Conservation (phyloP, 805 yeast species). For the Hemisphaericaspora nanyangensis region DNA sequence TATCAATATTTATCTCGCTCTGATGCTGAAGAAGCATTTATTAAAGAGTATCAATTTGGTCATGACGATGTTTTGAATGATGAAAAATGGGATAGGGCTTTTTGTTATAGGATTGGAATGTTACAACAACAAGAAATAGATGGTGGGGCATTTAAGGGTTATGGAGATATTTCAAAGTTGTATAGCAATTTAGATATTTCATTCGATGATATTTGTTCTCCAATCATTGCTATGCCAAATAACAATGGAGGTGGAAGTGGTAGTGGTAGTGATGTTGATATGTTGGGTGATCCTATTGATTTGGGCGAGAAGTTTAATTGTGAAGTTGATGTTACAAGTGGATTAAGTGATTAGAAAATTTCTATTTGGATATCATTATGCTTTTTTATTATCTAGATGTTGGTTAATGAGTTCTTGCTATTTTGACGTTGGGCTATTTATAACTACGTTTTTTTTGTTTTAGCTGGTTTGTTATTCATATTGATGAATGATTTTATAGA, state of each 20-base stretch:
- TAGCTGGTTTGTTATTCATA: too few species aligned
- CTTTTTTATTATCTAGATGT: too few species aligned
- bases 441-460: too few species aligned
- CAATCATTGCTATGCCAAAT: slow-evolving; percentile 2
- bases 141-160: slow-evolving; percentile 25
- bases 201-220: slow-evolving; percentile 5
- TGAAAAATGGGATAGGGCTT: slow-evolving; percentile 23
- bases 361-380: too few species aligned
- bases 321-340: too few species aligned
- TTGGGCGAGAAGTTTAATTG: slow-evolving; percentile 1
- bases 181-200: slow-evolving; percentile 17
- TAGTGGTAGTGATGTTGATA: background rate
- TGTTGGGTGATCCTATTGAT: slow-evolving; percentile 6
- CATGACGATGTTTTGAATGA: slow-evolving; percentile 22
- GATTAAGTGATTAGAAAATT: too few species aligned
- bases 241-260: background rate
- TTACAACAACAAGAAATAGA: slow-evolving; percentile 9
- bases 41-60: slow-evolving; percentile 10
- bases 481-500: too few species aligned
- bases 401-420: too few species aligned
- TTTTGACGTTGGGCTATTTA: too few species aligned
- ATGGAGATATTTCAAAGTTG: slow-evolving; percentile 32
- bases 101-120: background rate
- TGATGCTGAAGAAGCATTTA: slow-evolving; percentile 15
- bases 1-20: slow-evolving; percentile 48